Evolutionary conservation across 2,329 filamentous ascomycete species (phyloP).

Genomic region (Penicillium sp.): DNA sequence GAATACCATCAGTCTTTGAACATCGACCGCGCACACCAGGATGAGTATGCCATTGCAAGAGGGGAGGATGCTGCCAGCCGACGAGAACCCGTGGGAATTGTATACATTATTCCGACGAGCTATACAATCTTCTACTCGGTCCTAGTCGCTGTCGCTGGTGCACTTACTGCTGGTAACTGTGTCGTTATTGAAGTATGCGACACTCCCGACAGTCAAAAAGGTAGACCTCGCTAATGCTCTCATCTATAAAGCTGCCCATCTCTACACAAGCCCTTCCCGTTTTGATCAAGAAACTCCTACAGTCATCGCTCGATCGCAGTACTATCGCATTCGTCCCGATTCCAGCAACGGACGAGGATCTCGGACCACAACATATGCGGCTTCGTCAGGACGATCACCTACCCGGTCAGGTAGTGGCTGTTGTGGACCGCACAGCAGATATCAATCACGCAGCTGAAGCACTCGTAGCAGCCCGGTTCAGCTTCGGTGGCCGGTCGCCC

Average conservation of each 20-base stretch:
- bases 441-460: slow-evolving; percentile 52
- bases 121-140: slow-evolving; percentile 51
- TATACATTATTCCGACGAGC: slow-evolving; percentile 48
- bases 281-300: background rate
- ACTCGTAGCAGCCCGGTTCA: slow-evolving; percentile 54
- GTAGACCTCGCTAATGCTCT: background rate
- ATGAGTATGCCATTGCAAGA: slow-evolving; percentile 22
- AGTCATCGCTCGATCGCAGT: background rate
- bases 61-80: slow-evolving; percentile 18
- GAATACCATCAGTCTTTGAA: slow-evolving; percentile 22
- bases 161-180: slow-evolving; percentile 52
- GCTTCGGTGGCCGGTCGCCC: slow-evolving; percentile 54
- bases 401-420: slow-evolving; percentile 42
- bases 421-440: slow-evolving; percentile 61
- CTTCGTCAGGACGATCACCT: background rate
- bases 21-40: slow-evolving; percentile 16
- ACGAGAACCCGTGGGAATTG: slow-evolving; percentile 21
- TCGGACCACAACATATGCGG: background rate
- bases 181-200: slow-evolving; percentile 46
- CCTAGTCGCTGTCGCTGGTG: slow-evolving; percentile 44
- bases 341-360: background rate
- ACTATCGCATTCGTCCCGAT: background rate
- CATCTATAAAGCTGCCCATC: background rate
- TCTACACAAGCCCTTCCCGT: background rate
- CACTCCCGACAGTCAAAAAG: background rate